phyloP scores from a whole-genome alignment of 768 basidiomycete species.

The Lyophyllum atratum region DNA sequence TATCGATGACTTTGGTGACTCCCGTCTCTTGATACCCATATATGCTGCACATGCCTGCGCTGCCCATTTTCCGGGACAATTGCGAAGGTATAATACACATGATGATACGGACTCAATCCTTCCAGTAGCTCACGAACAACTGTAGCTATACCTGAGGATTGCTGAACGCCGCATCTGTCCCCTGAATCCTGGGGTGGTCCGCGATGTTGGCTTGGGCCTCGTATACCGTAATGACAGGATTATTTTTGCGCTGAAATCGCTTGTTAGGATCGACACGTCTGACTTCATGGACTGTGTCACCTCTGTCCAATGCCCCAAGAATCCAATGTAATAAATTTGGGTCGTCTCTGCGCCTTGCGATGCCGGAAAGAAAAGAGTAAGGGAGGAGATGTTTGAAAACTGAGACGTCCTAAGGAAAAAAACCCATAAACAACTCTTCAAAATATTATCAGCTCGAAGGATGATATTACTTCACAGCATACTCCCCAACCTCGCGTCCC shows the following conservation, averaged over 20 bases:
- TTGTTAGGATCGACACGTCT: background rate
- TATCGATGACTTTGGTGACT: constrained; percentile 6
- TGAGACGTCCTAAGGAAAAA: constrained; percentile 66
- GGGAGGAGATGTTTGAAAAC: constrained; percentile 77
- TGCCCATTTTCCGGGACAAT: background rate
- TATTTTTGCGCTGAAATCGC: constrained; percentile 62
- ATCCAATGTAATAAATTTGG: constrained; percentile 82
- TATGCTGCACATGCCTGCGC: constrained; percentile 7
- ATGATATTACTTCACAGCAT: constrained; percentile 67
- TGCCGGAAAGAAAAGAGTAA: constrained; percentile 83
- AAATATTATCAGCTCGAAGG: background rate
- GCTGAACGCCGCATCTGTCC: constrained; percentile 64
- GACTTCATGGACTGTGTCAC: constrained; percentile 30
- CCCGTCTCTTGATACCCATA: background rate
- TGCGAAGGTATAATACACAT: constrained; percentile 6
- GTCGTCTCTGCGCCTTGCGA: constrained; percentile 79
- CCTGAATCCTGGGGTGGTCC: constrained; percentile 86
- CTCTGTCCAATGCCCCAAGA: constrained; percentile 81
- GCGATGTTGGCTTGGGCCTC: constrained; percentile 86
- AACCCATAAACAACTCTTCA: background rate
- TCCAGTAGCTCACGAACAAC: background rate
- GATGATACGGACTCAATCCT: background rate
- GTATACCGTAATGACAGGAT: constrained; percentile 84
- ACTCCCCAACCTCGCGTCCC: constrained; percentile 81
- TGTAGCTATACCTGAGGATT: constrained; percentile 37